phyloP scores from a whole-genome alignment of 176 grass and related monocot genomes.

The Phyllostachys edulis region DNA sequence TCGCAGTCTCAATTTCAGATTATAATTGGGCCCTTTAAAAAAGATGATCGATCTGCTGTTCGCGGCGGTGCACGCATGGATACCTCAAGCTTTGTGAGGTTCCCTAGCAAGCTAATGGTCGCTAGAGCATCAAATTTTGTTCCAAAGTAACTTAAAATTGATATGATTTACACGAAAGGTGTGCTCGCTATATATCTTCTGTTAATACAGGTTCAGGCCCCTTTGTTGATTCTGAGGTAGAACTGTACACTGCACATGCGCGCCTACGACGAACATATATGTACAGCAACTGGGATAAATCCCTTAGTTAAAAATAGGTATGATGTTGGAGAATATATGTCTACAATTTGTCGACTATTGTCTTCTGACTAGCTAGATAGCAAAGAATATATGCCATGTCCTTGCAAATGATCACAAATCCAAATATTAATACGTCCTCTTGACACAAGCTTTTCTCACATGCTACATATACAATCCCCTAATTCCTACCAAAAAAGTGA shows the following conservation, averaged over 20 bases:
- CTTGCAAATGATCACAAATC: background rate
- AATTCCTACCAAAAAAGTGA: conserved; percentile 1
- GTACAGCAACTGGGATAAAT: conserved; percentile 8
- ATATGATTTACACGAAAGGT: background rate
- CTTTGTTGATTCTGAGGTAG: background rate
- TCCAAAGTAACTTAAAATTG: background rate
- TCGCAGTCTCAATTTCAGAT: too few species aligned
- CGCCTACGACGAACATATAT: conserved; percentile 2
- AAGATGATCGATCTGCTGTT: too few species aligned
- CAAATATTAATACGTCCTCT: background rate
- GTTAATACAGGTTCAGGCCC: background rate
- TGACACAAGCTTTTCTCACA: background rate
- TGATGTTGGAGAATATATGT: conserved; percentile 23
- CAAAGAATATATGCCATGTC: conserved; percentile 1
- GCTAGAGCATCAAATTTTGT: background rate
- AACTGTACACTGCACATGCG: conserved; percentile 1
- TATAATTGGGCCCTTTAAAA: too few species aligned
- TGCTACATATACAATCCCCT: background rate
- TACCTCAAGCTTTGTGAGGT: too few species aligned
- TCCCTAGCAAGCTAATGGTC: background rate
- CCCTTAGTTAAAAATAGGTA: background rate
- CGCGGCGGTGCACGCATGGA: too few species aligned
- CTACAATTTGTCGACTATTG: background rate
- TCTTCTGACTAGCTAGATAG: conserved; percentile 15
- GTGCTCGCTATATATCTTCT: background rate